Conservation (phyloP, 176 grass and related monocot species). For the Secale cereale region DNA sequence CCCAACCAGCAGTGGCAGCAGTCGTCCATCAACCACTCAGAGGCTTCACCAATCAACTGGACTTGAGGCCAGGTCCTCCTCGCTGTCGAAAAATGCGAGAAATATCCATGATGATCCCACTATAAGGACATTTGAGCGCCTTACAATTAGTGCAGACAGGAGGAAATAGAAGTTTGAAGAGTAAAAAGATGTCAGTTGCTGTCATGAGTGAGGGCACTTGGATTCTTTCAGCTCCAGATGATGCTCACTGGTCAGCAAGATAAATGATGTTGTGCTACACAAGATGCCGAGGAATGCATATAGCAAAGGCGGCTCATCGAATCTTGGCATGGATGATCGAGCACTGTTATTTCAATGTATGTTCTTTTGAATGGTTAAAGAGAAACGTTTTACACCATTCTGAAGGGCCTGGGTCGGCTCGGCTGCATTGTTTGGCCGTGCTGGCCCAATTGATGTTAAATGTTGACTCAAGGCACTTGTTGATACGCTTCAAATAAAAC, state of each 20-base stretch:
- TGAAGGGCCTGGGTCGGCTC: constrained; percentile 10
- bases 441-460: constrained; percentile 23
- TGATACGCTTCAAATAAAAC: constrained; percentile 31
- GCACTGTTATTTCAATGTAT: constrained; percentile 24
- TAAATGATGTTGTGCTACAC: constrained; percentile 32
- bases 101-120: constrained; percentile 49
- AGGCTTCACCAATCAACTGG: constrained; percentile 84
- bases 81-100: constrained; percentile 43
- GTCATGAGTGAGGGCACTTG: background rate
- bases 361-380: constrained; percentile 39
- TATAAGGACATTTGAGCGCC: constrained; percentile 63
- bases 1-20: constrained; percentile 51
- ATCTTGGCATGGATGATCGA: constrained; percentile 29
- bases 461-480: constrained; percentile 27
- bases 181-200: constrained; percentile 26
- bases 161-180: constrained; percentile 51
- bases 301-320: background rate
- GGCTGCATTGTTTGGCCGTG: constrained; percentile 32
- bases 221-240: constrained; percentile 24
- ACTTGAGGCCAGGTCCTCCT: constrained; percentile 44
- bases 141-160: constrained; percentile 72
- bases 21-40: constrained; percentile 51
- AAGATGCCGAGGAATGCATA: constrained; percentile 31
- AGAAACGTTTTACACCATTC: constrained; percentile 33
- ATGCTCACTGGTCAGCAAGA: constrained; percentile 34